Evolutionary conservation across 2,329 filamentous ascomycete genomes (phyloP), one percentile per base, ranked within the genome.

Genomic region (Phialophora tarda): DNA sequence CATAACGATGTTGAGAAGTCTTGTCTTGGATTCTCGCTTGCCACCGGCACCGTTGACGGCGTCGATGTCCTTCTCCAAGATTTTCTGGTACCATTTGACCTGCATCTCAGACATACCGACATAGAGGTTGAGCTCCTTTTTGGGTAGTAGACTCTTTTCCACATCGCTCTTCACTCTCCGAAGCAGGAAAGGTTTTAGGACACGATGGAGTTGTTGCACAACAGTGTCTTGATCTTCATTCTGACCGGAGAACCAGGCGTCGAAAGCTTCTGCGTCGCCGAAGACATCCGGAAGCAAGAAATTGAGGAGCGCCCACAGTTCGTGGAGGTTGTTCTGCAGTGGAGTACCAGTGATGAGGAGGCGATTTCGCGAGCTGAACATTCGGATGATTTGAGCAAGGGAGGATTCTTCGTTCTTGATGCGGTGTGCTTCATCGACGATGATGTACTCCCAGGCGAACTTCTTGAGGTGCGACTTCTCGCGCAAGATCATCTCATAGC

Each of bases 391-490:
- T 75, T 98, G 94, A 2, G 95, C 93, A 2, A 99, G 84, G 0
- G 95, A 97, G 0, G 95, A 99, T 78, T 98, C 93, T 77, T 99
- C 95, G 79, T 99, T 99, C 83, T 99, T 99, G 86, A 99, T 99
- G 67, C 95, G 92, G 79, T 99, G 95, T 1, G 95, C 89, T 81
- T 99, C 95, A 74, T 99, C 95, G 71, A 99, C 97, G 73, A 99
- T 97, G 78, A 99, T 99, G 79, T 99, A 99, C 78, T 99, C 94
- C 95, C 95, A 99, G 0, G 95, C 93, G 77, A 99, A 96, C 78
- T 98, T 98, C 82, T 95, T 97, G 72, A 99, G 80, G 73, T 97
- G 92, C 0, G 91, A 84, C 82, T 99, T 98, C 77, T 99, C 95
- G 65, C 95, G 88, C 12, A 99, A 84, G 66, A 99, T 93, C 94